Percentiles rank a stretch among this genome's conserved stretches.
These are phyloP conservation scores for Oryza officinalis DNA, from an alignment of 176 grass and related monocot genomes.

Conservation along the genomic window DNA sequence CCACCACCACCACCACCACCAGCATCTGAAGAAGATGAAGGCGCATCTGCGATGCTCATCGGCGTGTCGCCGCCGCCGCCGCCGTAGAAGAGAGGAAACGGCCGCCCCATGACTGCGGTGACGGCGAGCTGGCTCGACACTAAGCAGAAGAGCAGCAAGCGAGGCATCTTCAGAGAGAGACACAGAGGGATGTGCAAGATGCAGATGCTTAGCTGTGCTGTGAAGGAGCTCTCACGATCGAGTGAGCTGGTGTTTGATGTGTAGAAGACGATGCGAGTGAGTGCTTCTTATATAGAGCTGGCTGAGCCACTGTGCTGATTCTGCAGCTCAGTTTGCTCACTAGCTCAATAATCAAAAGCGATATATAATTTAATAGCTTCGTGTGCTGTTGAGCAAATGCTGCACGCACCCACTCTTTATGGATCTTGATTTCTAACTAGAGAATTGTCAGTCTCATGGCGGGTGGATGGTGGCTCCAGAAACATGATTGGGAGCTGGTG, in stretches of 20 bases:
- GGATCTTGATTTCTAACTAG: conserved; percentile 50
- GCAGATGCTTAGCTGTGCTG: background rate
- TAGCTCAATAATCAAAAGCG: conserved; percentile 23
- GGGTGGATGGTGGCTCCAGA: conserved; percentile 40
- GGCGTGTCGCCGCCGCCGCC: background rate
- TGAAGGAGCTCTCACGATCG: background rate
- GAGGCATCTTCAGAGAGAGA: conserved; percentile 48
- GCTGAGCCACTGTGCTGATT: background rate
- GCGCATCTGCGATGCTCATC: conserved; percentile 5
- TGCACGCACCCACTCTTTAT: conserved; percentile 42
- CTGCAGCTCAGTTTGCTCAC: conserved; percentile 23
- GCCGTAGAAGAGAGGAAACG: conserved; percentile 19
- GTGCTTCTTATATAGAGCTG: conserved; percentile 48
- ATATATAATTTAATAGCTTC: background rate
- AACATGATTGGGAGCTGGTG: conserved; percentile 34
- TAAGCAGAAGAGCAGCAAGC: conserved; percentile 53
- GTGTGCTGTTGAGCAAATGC: conserved; percentile 28
- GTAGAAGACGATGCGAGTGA: conserved; percentile 6
- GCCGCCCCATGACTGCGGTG: conserved; percentile 52
- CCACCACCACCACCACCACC: background rate
- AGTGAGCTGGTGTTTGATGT: conserved; percentile 2
- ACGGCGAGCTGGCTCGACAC: conserved; percentile 46
- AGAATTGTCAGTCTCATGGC: conserved; percentile 27
- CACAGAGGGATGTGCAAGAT: background rate
- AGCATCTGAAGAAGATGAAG: background rate